Base-by-base conservation (phyloP, 1,284 basidiomycete species). In the Exsudoporus floridanus region DNA sequence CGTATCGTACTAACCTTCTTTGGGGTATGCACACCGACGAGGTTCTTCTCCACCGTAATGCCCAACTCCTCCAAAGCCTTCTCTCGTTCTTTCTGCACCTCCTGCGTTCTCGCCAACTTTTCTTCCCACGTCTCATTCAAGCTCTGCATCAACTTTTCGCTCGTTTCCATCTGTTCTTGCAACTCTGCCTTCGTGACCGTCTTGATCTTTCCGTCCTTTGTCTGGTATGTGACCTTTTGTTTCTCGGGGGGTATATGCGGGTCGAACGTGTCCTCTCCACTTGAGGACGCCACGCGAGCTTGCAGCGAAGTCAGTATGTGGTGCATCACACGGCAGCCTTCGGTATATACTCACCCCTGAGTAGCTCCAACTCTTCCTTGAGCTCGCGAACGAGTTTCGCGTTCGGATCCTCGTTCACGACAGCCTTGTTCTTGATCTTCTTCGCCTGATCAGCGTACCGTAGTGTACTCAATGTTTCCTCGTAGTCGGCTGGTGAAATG, bases 381-480 rank as follows among this genome's bases (percentile, higher is more conserved):
- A 98, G 88, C 73, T 98, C 96, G 47, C 96, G 90, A 50, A 98
- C 95, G 52, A 98, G 86, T 76, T 94, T 98, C 67, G 96, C 96
- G 66, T 98, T 99, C 18, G 97, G 95, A 79, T 99, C 96, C 74
- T 99, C 96, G 72, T 99, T 99, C 62, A 99, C 92, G 47, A 98
- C 85, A 16, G 96, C 96, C 78, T 98, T 97, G 74, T 98, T 99
- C 86, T 96, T 97, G 77, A 99, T 99, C 84, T 96, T 97, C 86
- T 99, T 99, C 25, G 96, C 95, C 69, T 92, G 93, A 76, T 98
- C 95, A 59, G 96, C 97, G 73, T 99, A 99, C 4, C 96, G 87
- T 53, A 96, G 76, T 4, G 94, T 96, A 74, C 92, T 94, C 55
- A 98, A 77, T 13, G 96, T 98, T 74, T 99, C 96, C 61, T 99